These are phyloP conservation scores for Fraxinus latifolia DNA, from an alignment of 305 asterid species.

Conservation along the genomic window DNA sequence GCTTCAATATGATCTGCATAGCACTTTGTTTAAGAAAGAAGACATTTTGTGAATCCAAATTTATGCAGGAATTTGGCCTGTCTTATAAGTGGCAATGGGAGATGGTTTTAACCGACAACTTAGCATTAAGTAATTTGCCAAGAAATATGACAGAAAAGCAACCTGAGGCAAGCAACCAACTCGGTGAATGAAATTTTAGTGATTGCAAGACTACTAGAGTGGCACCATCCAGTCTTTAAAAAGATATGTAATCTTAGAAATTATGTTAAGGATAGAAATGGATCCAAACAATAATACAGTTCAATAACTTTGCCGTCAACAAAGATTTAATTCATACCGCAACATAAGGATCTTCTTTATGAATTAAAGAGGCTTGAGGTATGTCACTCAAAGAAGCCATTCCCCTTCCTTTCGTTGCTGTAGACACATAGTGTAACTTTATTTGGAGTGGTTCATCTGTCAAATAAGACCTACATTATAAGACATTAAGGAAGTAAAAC, in stretches of 20 bases:
- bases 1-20: conserved; percentile 80
- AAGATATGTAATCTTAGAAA: neutral
- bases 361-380: conserved; percentile 62
- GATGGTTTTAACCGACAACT: neutral
- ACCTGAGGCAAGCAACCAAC: neutral
- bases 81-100: neutral
- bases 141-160: neutral
- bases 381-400: conserved; percentile 51
- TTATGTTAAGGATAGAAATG: neutral
- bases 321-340: conserved; percentile 49
- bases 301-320: neutral
- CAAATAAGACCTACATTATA: conserved; percentile 64
- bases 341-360: conserved; percentile 81
- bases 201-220: neutral
- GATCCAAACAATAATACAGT: conserved; percentile 12
- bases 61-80: conserved; percentile 16
- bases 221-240: neutral
- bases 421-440: conserved; percentile 43
- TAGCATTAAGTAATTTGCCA: neutral
- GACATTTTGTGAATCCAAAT: conserved; percentile 4
- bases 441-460: conserved; percentile 52
- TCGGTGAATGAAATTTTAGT: neutral
- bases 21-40: conserved; percentile 24
- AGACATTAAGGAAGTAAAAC: conserved; percentile 42
- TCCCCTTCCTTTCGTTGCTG: conserved; percentile 69